Percentiles rank a stretch among this genome's conserved stretches.
phyloP scores from a whole-genome alignment of 345 rosid species.

The Camelina laxa region DNA sequence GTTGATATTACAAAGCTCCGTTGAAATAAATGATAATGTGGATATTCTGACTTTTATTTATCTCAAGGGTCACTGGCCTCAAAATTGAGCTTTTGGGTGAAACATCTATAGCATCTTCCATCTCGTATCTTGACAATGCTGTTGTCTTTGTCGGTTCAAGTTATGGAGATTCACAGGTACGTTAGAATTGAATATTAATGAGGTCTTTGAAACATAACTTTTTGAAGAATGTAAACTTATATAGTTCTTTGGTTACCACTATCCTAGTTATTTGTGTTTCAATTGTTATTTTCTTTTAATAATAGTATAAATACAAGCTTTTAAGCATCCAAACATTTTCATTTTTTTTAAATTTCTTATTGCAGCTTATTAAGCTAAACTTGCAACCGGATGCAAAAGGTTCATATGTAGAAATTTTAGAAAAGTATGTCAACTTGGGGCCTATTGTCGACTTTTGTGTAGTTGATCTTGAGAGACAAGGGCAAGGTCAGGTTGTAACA shows the following conservation, averaged over 20 bases:
- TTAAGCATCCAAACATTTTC: slow-evolving; percentile 13
- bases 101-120: slow-evolving; percentile 90
- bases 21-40: slow-evolving; percentile 5
- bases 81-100: slow-evolving; percentile 90
- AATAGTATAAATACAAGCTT: not conserved
- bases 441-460: slow-evolving; percentile 94
- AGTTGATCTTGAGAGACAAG: slow-evolving; percentile 98
- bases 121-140: slow-evolving; percentile 92
- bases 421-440: slow-evolving; percentile 88
- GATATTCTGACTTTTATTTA: slow-evolving; percentile 24
- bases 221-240: not conserved
- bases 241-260: slow-evolving; percentile 7
- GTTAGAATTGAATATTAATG: slow-evolving; percentile 4
- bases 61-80: slow-evolving; percentile 80
- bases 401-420: slow-evolving; percentile 86
- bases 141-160: slow-evolving; percentile 88
- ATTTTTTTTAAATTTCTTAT: not conserved
- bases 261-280: slow-evolving; percentile 23
- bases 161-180: slow-evolving; percentile 96
- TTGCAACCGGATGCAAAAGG: slow-evolving; percentile 87
- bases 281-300: slow-evolving; percentile 8
- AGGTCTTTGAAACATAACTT: not conserved
- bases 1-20: slow-evolving; percentile 39
- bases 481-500: slow-evolving; percentile 98
- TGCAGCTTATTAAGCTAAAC: slow-evolving; percentile 87